A percentile compares a stretch with the other conserved stretches of the same genome.
phyloP scores from a whole-genome alignment of 768 basidiomycete genomes.

The Lentinus tigrinus region DNA sequence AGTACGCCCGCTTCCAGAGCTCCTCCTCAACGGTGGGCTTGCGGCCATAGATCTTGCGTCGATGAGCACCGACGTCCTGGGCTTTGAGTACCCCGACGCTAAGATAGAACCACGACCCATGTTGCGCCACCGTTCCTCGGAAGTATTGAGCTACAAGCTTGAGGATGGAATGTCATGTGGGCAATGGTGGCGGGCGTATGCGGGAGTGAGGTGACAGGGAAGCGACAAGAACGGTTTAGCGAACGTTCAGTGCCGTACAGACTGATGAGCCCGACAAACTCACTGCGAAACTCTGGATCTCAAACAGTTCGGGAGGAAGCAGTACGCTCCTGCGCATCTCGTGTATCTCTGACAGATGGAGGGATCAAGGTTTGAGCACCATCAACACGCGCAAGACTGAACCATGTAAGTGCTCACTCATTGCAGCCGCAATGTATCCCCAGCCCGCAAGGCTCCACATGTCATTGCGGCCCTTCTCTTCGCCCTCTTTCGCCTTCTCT shows the following conservation, averaged over 20 bases:
- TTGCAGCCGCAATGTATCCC: slow-evolving; percentile 57
- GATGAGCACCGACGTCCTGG: slow-evolving; percentile 53
- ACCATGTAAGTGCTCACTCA: slow-evolving; percentile 38
- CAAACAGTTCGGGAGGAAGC: slow-evolving; percentile 58
- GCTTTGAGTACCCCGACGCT: slow-evolving; percentile 47
- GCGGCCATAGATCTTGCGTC: slow-evolving; percentile 34
- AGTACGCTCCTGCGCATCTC: slow-evolving; percentile 49
- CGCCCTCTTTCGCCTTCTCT: slow-evolving; percentile 20
- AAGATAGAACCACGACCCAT: slow-evolving; percentile 46
- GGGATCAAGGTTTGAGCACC: not conserved
- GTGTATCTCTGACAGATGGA: slow-evolving; percentile 44
- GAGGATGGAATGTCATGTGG: not conserved
- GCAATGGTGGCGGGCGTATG: not conserved
- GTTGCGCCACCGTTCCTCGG: slow-evolving; percentile 44
- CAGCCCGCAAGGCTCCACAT: slow-evolving; percentile 59
- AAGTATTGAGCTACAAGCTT: slow-evolving; percentile 51
- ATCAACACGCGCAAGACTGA: not conserved
- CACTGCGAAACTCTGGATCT: slow-evolving; percentile 58
- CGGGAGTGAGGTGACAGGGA: not conserved
- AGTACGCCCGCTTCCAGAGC: slow-evolving; percentile 52
- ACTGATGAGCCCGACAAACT: slow-evolving; percentile 24
- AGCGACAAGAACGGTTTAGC: not conserved
- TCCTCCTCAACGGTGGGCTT: slow-evolving; percentile 41
- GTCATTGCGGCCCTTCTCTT: slow-evolving; percentile 30
- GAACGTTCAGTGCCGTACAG: not conserved